These are phyloP conservation scores for Amanita phalloides DNA, from an alignment of 768 basidiomycete genomes.

Conservation along the genomic window DNA sequence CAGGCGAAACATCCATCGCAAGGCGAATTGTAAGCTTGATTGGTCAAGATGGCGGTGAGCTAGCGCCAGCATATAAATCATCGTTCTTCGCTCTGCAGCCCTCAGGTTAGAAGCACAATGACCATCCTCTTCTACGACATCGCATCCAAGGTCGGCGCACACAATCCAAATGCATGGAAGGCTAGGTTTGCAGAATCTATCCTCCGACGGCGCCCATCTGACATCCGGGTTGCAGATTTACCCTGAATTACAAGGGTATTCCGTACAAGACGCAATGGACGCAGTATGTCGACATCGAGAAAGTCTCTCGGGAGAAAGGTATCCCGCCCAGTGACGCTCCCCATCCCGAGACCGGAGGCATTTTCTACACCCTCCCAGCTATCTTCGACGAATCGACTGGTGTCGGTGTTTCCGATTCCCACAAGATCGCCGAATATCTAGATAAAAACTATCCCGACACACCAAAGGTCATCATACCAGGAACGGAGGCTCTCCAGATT, in stretches of 20 bases:
- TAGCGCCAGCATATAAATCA: neutral
- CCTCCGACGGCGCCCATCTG: neutral
- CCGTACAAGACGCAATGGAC: slow-evolving; percentile 31
- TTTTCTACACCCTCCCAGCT: slow-evolving; percentile 29
- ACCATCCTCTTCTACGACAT: slow-evolving; percentile 34
- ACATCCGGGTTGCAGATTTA: slow-evolving; percentile 5
- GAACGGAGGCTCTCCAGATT: slow-evolving; percentile 20
- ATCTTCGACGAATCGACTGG: slow-evolving; percentile 31
- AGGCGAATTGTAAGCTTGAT: too few relatives aligned
- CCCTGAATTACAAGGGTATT: slow-evolving; percentile 11
- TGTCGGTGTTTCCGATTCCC: slow-evolving; percentile 22
- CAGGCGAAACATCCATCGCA: too few relatives aligned
- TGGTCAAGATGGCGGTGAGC: too few relatives aligned
- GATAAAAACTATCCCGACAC: slow-evolving; percentile 29
- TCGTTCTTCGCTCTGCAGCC: neutral
- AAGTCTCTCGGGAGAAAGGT: slow-evolving; percentile 17
- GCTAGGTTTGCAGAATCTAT: slow-evolving; percentile 18
- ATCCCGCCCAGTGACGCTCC: slow-evolving; percentile 13
- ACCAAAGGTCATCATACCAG: slow-evolving; percentile 20
- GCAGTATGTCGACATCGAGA: slow-evolving; percentile 29
- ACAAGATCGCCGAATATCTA: slow-evolving; percentile 31
- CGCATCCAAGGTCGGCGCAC: slow-evolving; percentile 21
- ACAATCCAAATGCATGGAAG: slow-evolving; percentile 38
- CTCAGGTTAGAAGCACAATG: neutral
- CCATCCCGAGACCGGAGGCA: slow-evolving; percentile 15